A percentile compares a stretch with the other conserved stretches of the same genome.
These are phyloP conservation scores for Penicillium griseofulvum DNA, from an alignment of 2,329 filamentous ascomycete species.

Conservation along the genomic window DNA sequence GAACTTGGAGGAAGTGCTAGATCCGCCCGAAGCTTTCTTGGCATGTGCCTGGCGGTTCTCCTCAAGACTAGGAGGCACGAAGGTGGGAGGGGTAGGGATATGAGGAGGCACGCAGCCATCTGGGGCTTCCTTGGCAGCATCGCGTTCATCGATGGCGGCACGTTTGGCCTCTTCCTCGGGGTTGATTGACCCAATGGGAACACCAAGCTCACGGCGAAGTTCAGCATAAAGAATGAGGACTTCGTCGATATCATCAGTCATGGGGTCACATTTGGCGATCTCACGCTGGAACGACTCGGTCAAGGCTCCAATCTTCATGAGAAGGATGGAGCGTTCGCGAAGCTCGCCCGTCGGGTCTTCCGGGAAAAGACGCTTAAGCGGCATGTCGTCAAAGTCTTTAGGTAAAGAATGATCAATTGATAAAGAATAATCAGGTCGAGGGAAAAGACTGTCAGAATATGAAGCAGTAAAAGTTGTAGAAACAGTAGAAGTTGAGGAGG, in stretches of 20 bases:
- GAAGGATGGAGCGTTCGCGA: neutral
- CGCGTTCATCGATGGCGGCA: neutral
- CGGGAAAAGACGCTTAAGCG: neutral
- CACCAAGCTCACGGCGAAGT: slow-evolving; percentile 38
- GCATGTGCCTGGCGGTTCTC: neutral
- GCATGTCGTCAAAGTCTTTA: neutral
- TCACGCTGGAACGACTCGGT: slow-evolving; percentile 37
- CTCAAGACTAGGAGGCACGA: neutral
- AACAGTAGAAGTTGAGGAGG: neutral
- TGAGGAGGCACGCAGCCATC: neutral
- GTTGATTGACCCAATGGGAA: slow-evolving; percentile 28
- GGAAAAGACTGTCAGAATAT: slow-evolving; percentile 8
- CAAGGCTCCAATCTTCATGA: slow-evolving; percentile 34
- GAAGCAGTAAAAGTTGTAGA: slow-evolving; percentile 6
- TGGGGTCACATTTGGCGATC: slow-evolving; percentile 32
- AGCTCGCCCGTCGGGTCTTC: neutral
- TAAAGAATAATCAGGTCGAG: neutral
- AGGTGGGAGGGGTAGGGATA: neutral
- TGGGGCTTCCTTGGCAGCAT: neutral
- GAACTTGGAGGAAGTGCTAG: slow-evolving; percentile 19
- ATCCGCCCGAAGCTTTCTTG: slow-evolving; percentile 11
- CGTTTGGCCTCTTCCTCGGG: neutral
- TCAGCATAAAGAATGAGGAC: slow-evolving; percentile 39
- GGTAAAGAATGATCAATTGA: neutral
- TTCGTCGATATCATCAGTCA: slow-evolving; percentile 35